phyloP scores from a whole-genome alignment of 2,329 filamentous ascomycete species.

The Calonectria crousiana region DNA sequence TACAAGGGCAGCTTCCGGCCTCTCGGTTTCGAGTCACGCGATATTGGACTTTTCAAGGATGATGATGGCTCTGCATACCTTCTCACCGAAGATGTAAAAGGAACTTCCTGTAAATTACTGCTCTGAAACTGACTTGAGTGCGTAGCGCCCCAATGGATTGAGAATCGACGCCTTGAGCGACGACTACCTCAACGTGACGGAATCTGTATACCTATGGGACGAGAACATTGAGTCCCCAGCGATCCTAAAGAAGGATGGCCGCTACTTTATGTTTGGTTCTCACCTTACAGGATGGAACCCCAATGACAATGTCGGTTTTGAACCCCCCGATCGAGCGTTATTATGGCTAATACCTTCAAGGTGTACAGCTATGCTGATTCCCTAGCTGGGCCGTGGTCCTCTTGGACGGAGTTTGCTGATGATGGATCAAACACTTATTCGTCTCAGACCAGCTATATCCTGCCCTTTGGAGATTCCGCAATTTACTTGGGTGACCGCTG shows the following conservation, averaged over 20 bases:
- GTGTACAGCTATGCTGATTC: conserved; percentile 69
- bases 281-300: conserved; percentile 68
- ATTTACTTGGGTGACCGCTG: conserved; percentile 79
- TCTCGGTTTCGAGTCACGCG: conserved; percentile 58
- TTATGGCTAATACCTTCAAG: conserved; percentile 22
- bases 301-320: conserved; percentile 68
- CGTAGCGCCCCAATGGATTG: conserved; percentile 66
- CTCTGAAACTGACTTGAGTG: neutral
- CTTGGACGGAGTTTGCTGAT: conserved; percentile 70
- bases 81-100: conserved; percentile 70
- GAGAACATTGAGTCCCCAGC: conserved; percentile 73
- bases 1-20: conserved; percentile 52
- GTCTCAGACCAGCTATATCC: conserved; percentile 72
- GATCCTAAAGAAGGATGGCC: conserved; percentile 68
- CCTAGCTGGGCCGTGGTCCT: conserved; percentile 70
- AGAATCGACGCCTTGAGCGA: conserved; percentile 68
- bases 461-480: conserved; percentile 56
- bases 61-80: conserved; percentile 72
- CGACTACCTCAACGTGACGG: conserved; percentile 67
- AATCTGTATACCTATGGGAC: conserved; percentile 63
- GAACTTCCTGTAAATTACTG: rapidly evolving
- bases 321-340: rapidly evolving
- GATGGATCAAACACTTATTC: conserved; percentile 67
- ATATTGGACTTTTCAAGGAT: conserved; percentile 72
- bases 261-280: conserved; percentile 76